phyloP scores from a whole-genome alignment of 2,329 filamentous ascomycete species.

The Ophiosphaerella herpotricha region DNA sequence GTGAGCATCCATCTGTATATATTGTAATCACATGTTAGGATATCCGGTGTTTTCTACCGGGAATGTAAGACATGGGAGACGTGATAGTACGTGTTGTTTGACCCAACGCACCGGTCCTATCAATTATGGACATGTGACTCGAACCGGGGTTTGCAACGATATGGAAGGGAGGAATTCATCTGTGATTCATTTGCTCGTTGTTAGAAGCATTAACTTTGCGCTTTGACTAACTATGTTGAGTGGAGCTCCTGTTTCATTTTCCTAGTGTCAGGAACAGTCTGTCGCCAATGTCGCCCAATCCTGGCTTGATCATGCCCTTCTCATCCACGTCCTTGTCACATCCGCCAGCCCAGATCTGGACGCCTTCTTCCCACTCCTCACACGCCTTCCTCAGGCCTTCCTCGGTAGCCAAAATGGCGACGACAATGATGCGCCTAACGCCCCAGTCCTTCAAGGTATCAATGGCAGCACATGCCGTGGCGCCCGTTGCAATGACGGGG shows the following conservation, averaged over 20 bases:
- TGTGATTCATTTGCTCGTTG: not conserved
- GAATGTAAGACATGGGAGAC: too few species aligned
- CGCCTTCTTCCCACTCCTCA: constrained; percentile 74
- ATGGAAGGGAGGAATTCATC: not conserved
- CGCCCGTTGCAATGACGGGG: constrained; percentile 91
- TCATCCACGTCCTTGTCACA: constrained; percentile 75
- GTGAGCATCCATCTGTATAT: too few species aligned
- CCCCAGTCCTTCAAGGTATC: constrained; percentile 91
- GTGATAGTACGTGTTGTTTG: too few species aligned
- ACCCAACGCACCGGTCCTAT: too few species aligned
- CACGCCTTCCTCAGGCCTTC: constrained; percentile 75
- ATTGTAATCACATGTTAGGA: too few species aligned
- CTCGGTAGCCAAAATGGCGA: constrained; percentile 74
- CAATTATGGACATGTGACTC: too few species aligned
- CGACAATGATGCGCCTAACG: constrained; percentile 76
- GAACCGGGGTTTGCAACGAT: too few species aligned
- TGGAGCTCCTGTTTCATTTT: constrained; percentile 53
- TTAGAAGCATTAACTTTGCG: too few species aligned
- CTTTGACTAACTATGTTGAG: too few species aligned
- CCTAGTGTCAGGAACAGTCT: constrained; percentile 86
- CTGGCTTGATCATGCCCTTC: constrained; percentile 89
- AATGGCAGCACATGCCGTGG: constrained; percentile 86
- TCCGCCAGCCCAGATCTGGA: constrained; percentile 81
- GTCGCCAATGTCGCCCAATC: constrained; percentile 89
- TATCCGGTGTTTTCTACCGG: too few species aligned